These are phyloP conservation scores for Corylus avellana DNA, from an alignment of 306 rosid species.

Conservation along the genomic window DNA sequence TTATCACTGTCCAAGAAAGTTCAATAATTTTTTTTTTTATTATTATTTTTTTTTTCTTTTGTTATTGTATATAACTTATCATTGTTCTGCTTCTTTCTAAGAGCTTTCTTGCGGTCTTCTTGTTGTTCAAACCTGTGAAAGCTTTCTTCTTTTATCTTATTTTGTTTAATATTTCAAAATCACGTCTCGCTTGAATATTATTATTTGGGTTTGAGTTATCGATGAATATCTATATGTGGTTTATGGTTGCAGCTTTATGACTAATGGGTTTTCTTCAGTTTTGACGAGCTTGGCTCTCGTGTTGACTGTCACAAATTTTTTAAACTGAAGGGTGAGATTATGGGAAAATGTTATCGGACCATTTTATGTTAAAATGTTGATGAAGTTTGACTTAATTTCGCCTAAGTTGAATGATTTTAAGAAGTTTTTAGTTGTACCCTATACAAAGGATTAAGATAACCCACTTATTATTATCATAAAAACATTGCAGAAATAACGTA, in stretches of 20 bases:
- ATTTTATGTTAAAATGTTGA: conserved; percentile 2
- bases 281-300: not conserved
- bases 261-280: conserved; percentile 2
- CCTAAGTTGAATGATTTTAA: not conserved
- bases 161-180: not conserved
- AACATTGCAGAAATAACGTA: not conserved
- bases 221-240: not conserved
- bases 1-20: not conserved
- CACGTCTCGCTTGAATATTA: not conserved
- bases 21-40: not conserved
- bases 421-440: not conserved
- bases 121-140: not conserved
- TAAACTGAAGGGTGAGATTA: not conserved
- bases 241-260: not conserved
- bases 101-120: not conserved
- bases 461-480: not conserved
- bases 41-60: not conserved
- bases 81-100: not conserved
- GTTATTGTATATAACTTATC: not conserved
- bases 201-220: not conserved
- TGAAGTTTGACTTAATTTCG: not conserved
- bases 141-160: not conserved
- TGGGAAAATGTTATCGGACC: not conserved
- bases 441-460: not conserved
- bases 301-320: not conserved